Conservation (phyloP, 768 basidiomycete species). For the Lentinula boryana region DNA sequence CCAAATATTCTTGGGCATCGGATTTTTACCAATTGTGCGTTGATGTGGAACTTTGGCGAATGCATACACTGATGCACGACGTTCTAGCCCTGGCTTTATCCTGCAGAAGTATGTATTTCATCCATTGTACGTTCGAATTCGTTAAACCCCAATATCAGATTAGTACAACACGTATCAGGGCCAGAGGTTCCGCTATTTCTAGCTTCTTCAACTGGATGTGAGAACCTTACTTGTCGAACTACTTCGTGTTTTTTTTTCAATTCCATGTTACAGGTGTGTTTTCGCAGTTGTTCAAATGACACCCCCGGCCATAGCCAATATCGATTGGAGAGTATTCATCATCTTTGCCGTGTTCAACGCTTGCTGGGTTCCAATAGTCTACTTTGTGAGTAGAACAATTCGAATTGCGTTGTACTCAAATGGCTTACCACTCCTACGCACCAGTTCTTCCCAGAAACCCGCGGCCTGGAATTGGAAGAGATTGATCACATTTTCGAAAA, state of each 20-base stretch:
- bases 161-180: constrained; percentile 30
- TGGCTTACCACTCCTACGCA: background rate
- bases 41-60: background rate
- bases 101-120: constrained; percentile 19
- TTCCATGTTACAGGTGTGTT: constrained; percentile 18
- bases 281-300: constrained; percentile 38
- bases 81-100: constrained; percentile 27
- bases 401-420: constrained; percentile 3
- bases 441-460: constrained; percentile 28
- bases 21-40: constrained; percentile 32
- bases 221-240: background rate
- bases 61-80: background rate
- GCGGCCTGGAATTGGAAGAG: constrained; percentile 32
- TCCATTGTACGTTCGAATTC: background rate
- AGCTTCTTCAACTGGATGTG: constrained; percentile 28
- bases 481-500: constrained; percentile 35
- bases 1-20: constrained; percentile 34
- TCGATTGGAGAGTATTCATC: constrained; percentile 37
- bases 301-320: constrained; percentile 35
- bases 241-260: background rate
- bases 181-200: constrained; percentile 26
- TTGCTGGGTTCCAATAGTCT: constrained; percentile 34
- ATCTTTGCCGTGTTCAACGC: constrained; percentile 41
- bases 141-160: constrained; percentile 16
- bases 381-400: background rate